Evolutionary conservation across 2,329 filamentous ascomycete genomes (phyloP).

Genomic region (Exophiala sideris): DNA sequence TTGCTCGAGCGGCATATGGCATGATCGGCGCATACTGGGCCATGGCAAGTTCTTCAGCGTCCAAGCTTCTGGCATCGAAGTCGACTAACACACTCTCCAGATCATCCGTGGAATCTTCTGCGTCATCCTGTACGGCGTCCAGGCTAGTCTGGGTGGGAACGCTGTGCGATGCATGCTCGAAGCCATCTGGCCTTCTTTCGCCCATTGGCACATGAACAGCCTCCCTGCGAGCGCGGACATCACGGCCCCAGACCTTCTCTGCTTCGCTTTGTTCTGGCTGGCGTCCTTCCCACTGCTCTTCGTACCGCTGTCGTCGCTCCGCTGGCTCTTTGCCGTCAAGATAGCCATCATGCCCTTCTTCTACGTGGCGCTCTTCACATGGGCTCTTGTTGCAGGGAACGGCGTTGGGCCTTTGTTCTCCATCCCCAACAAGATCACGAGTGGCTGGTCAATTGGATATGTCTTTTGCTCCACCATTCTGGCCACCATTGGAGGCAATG

Average conservation of each 20-base stretch:
- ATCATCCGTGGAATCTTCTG: slow-evolving; percentile 52
- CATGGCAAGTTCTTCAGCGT: background rate
- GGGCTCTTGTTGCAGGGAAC: slow-evolving; percentile 20
- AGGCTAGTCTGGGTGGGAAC: slow-evolving; percentile 59
- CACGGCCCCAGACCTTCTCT: slow-evolving; percentile 13
- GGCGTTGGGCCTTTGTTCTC: slow-evolving; percentile 24
- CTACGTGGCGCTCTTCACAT: slow-evolving; percentile 22
- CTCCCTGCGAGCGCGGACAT: slow-evolving; percentile 13
- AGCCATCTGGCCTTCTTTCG: slow-evolving; percentile 41
- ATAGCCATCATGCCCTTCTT: slow-evolving; percentile 22
- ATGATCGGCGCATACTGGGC: slow-evolving; percentile 29
- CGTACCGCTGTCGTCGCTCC: slow-evolving; percentile 16
- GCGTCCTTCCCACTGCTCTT: slow-evolving; percentile 21
- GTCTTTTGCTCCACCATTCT: slow-evolving; percentile 33
- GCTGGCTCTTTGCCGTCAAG: slow-evolving; percentile 25
- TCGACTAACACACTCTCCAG: background rate
- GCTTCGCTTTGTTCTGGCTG: slow-evolving; percentile 20
- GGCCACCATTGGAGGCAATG: slow-evolving; percentile 9
- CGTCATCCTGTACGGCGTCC: slow-evolving; percentile 63
- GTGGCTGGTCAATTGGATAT: slow-evolving; percentile 44
- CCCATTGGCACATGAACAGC: slow-evolving; percentile 9
- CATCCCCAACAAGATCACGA: slow-evolving; percentile 20
- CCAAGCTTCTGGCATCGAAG: background rate
- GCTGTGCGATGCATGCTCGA: slow-evolving; percentile 52
- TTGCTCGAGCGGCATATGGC: slow-evolving; percentile 52